Base-by-base conservation (phyloP, 1,284 basidiomycete species). In the Apiotrichum siamense region DNA sequence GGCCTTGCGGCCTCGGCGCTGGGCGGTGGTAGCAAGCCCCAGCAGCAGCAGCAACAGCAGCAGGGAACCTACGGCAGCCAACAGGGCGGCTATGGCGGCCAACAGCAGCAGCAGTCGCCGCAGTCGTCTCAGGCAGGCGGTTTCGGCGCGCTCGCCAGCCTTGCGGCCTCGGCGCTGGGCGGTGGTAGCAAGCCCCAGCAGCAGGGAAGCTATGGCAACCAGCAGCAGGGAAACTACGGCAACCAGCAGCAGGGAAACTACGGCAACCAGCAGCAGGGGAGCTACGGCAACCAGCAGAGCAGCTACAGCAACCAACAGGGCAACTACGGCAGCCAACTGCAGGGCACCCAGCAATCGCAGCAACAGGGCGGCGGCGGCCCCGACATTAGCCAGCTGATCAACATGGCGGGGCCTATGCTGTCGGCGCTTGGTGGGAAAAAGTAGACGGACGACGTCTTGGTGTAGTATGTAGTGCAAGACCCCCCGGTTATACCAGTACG, bases 1-100 rank as follows among this genome's bases (percentile, higher is more conserved):
- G 47, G 40, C 7, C 32, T 49, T 10, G 41, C 41, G 10, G 41
- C 41, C 9, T 32, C 27, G 18, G 27, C 27, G 1, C 41, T 43
- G 23, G 38, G 38, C 21, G 23, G 38, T 4, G 29, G 20, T 12
- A 25, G 17, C 15, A 13, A 20, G 12, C 24, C n/a, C 27, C 31
- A 24, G 26, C 39, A 48, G 39, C 18, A 38, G 31, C 21, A 31
- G 12, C 43, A 44, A 23, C 45, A 47, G 44, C 44, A 47, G 29
- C 17, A 44, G n/a, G 20, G 36, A 21, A 47, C 21, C 36, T 23
- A 23, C 32, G n/a, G 32, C 32, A 33, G 17, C 32, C n/a, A n/a
- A n/a, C n/a, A n/a, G n/a, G n/a, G n/a, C n/a, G n/a, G n/a, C n/a
- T n/a, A n/a, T n/a, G n/a, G n/a, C n/a, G n/a, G n/a, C n/a, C 29